Base-by-base conservation (phyloP, 345 rosid genomes). In the Pistacia atlantica region DNA sequence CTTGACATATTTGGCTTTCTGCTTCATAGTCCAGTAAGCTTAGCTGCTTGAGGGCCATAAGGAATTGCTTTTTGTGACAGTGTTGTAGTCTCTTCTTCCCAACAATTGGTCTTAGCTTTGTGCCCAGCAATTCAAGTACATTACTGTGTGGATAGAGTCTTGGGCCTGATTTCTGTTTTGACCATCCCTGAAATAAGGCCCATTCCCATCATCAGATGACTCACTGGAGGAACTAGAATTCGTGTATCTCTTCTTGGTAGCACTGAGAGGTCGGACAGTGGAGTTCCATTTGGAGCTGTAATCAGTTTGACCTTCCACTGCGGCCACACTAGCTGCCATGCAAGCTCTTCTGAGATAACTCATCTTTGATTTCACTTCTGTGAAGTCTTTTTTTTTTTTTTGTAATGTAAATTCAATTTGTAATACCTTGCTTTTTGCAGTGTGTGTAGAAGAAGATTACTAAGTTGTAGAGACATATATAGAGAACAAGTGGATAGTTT, bases 51-150 rank as follows among this genome's bases (percentile, higher is more conserved):
- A 38, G 0, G 42, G 42, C 42, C 2, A 6, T 38, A 38, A 49
- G 14, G 11, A 9, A 49, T 12, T 49, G 57, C 57, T 14, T 54
- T 54, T 3, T 54, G n/a, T 54, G 57, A 54, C 13, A 16, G 18
- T 54, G 57, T 54, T 54, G 57, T 14, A 14, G 57, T 54, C 57
- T 54, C 18, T 54, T 16, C 57, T 54, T 54, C 4, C 57, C 57
- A 54, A 6, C 17, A 54, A 54, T 14, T 54, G 17, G 18, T 13
- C 62, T 65, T 65, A 83, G 49, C 67, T 70, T 13, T 74, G 86
- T 11, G 80, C 77, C 92, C 89, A 84, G 76, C 87, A 85, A 72
- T 82, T 85, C 77, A 84, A 74, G 78, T 77, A 84, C 84, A 86
- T 79, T 42, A 85, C 78, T 35, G 68, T 84, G 52, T 66, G 81